Evolutionary conservation across 2,329 filamentous ascomycete genomes (phyloP).

Genomic region (Alternaria gaisen): DNA sequence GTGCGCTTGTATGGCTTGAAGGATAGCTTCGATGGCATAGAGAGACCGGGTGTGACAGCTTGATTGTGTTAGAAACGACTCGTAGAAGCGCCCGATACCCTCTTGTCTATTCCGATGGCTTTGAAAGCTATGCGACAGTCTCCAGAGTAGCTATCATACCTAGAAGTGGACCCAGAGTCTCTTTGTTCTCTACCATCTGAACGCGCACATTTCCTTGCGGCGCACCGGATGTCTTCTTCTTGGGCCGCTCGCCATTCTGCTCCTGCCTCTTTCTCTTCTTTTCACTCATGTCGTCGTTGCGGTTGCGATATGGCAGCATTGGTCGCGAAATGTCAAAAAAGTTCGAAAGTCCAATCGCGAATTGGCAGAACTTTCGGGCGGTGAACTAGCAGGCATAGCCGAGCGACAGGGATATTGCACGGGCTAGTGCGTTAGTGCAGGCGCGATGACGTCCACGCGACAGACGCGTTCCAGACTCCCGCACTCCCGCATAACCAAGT

Average conservation of each 20-base stretch:
- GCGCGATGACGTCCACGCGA: constrained; percentile 27
- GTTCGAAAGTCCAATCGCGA: constrained; percentile 43
- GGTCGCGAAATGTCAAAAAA: constrained; percentile 32
- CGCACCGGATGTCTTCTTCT: constrained; percentile 58
- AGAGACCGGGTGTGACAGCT: constrained; percentile 57
- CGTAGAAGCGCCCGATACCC: fast-evolving
- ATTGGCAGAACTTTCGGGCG: constrained; percentile 31
- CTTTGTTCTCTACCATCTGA: constrained; percentile 58
- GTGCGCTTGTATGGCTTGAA: constrained; percentile 60
- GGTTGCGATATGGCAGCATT: constrained; percentile 18
- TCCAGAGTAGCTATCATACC: constrained; percentile 47
- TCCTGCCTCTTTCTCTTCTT: constrained; percentile 52
- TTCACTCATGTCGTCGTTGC: constrained; percentile 39
- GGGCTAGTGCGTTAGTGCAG: not conserved
- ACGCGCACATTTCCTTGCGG: constrained; percentile 53
- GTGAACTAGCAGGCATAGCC: constrained; percentile 18
- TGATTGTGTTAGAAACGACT: not conserved
- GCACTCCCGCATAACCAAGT: constrained; percentile 6
- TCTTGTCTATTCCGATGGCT: not conserved
- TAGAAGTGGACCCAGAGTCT: constrained; percentile 59
- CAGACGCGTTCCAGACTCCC: constrained; percentile 16
- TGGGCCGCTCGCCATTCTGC: constrained; percentile 37
- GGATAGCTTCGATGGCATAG: constrained; percentile 51
- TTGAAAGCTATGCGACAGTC: constrained; percentile 2
- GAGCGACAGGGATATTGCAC: constrained; percentile 5